Percentiles rank a stretch among this genome's conserved stretches.
phyloP scores from a whole-genome alignment of 2,329 filamentous ascomycete genomes.

The Monilinia polystroma region DNA sequence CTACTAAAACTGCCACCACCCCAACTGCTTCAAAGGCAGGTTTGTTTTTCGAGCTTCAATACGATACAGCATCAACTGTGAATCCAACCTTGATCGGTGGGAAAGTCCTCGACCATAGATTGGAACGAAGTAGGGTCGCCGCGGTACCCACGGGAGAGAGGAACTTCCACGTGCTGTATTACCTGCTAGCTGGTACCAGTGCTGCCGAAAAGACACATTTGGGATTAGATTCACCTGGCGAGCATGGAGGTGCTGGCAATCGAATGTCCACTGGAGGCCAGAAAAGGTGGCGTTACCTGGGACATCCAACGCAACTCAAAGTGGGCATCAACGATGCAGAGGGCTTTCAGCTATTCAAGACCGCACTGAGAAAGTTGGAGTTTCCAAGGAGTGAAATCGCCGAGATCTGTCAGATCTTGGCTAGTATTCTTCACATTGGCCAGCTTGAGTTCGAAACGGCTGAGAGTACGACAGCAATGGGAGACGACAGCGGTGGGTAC shows the following conservation, averaged over 20 bases:
- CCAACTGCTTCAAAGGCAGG: conserved; percentile 95
- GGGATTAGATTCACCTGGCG: conserved; percentile 48
- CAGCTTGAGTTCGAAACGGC: conserved; percentile 91
- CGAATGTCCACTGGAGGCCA: conserved; percentile 52
- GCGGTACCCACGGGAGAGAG: conserved; percentile 93
- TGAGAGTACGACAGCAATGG: conserved; percentile 72
- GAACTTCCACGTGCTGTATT: conserved; percentile 95
- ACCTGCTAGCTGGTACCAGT: conserved; percentile 89
- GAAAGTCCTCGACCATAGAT: conserved; percentile 88
- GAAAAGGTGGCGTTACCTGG: conserved; percentile 93
- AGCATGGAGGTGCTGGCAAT: conserved; percentile 44
- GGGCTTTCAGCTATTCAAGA: conserved; percentile 97
- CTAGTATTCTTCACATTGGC: conserved; percentile 92
- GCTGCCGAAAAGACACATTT: conserved; percentile 86
- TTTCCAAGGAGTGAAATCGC: conserved; percentile 92
- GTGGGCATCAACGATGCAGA: conserved; percentile 95
- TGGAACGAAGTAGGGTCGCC: conserved; percentile 88
- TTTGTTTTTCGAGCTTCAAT: conserved; percentile 93
- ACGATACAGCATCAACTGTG: conserved; percentile 82
- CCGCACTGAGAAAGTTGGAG: conserved; percentile 87
- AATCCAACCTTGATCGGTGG: conserved; percentile 89
- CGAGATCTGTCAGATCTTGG: conserved; percentile 92
- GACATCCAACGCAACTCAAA: conserved; percentile 94
- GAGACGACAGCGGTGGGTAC: conserved; percentile 92
- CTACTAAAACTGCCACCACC: conserved; percentile 93